Evolutionary conservation across 805 yeast species (phyloP).

Genomic region (Starmerella scarabaei): DNA sequence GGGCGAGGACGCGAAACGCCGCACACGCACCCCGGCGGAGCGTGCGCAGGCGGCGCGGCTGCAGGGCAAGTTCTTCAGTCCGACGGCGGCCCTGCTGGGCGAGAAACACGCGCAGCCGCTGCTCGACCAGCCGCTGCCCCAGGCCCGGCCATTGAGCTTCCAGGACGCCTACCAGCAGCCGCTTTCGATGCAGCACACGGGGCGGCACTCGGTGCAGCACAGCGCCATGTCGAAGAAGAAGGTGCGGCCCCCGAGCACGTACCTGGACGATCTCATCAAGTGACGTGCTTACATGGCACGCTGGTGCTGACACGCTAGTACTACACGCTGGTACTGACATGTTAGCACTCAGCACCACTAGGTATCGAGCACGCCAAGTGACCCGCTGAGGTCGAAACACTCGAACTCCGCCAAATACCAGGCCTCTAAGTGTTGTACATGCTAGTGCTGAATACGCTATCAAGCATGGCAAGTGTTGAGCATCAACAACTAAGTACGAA

Average conservation of each 20-base stretch:
- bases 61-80: slow-evolving; percentile 46
- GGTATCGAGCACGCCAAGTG: too few relatives aligned
- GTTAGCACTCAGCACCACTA: too few relatives aligned
- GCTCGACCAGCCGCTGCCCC: background rate
- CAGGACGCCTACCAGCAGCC: slow-evolving; percentile 7
- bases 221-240: slow-evolving; percentile 3
- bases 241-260: slow-evolving; percentile 29
- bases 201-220: slow-evolving; percentile 14
- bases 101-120: slow-evolving; percentile 24
- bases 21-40: slow-evolving; percentile 12
- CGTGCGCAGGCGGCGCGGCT: slow-evolving; percentile 13
- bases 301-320: too few relatives aligned
- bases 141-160: too few relatives aligned
- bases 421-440: too few relatives aligned
- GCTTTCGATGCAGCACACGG: slow-evolving; percentile 13
- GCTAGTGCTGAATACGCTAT: too few relatives aligned
- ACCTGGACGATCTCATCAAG: slow-evolving; percentile 27
- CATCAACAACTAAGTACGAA: too few relatives aligned
- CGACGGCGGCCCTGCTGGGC: slow-evolving; percentile 61
- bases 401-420: too few relatives aligned
- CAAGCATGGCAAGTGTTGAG: too few relatives aligned
- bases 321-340: too few relatives aligned
- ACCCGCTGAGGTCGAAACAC: too few relatives aligned
- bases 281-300: too few relatives aligned
- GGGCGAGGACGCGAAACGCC: slow-evolving; percentile 10